phyloP scores from a whole-genome alignment of 148 eudicot genomes.

The Chenopodium formosanum region DNA sequence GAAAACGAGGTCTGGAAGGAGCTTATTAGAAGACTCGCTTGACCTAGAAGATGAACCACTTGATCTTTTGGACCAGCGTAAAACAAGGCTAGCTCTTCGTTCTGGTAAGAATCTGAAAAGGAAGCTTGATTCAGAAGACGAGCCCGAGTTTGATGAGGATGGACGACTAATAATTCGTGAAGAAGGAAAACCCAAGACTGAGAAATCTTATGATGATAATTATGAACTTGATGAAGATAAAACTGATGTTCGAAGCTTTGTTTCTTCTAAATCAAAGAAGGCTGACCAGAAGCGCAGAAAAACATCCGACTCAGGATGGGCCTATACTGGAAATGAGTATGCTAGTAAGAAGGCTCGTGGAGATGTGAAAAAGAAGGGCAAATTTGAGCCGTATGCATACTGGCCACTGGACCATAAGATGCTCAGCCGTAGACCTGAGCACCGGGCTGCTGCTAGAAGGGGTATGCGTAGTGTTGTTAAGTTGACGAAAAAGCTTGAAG shows the following conservation, averaged over 20 bases:
- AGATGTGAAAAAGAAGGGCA: constrained; percentile 81
- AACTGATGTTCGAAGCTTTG: constrained; percentile 45
- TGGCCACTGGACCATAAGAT: constrained; percentile 96
- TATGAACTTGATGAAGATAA: constrained; percentile 46
- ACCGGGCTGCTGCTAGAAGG: constrained; percentile 79
- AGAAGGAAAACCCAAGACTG: constrained; percentile 47
- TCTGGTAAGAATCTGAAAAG: constrained; percentile 47
- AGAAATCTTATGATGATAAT: constrained; percentile 33
- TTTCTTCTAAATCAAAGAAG: constrained; percentile 37
- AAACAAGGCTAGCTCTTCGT: constrained; percentile 75
- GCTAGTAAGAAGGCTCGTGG: constrained; percentile 87
- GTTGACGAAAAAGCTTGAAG: constrained; percentile 77
- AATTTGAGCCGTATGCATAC: constrained; percentile 95
- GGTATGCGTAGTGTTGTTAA: constrained; percentile 90
- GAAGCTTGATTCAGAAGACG: constrained; percentile 63
- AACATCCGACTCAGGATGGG: constrained; percentile 72
- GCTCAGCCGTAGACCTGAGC: constrained; percentile 90
- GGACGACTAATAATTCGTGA: constrained; percentile 70
- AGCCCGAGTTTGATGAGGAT: constrained; percentile 62
- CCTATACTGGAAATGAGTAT: constrained; percentile 81
- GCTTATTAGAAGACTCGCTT: constrained; percentile 62
- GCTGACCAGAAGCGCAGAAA: constrained; percentile 57
- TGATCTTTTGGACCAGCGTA: constrained; percentile 75
- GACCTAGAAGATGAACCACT: constrained; percentile 86
- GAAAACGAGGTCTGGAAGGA: constrained; percentile 54